Percentiles rank a stretch among this genome's conserved stretches.
These are phyloP conservation scores for Rutstroemia sp. DNA, from an alignment of 2,329 filamentous ascomycete species.

Conservation along the genomic window DNA sequence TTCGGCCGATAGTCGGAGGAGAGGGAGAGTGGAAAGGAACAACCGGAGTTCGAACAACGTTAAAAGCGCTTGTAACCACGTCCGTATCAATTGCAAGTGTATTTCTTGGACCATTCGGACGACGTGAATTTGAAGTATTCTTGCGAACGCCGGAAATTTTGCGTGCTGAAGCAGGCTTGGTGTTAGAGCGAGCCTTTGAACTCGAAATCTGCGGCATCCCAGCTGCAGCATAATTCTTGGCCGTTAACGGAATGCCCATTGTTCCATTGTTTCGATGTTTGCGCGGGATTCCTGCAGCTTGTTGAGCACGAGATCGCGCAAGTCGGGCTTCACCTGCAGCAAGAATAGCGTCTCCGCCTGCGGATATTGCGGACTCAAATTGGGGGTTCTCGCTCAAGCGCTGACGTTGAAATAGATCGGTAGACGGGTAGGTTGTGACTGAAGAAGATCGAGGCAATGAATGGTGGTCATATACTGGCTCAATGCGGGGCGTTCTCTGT, in stretches of 20 bases:
- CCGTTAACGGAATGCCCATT: conserved; percentile 3
- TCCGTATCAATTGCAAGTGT: too few species aligned
- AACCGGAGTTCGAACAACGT: too few species aligned
- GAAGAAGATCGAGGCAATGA: not conserved
- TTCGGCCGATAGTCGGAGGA: too few species aligned
- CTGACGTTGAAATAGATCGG: not conserved
- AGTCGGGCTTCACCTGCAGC: not conserved
- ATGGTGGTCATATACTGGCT: not conserved
- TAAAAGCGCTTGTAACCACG: too few species aligned
- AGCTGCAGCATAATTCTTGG: conserved; percentile 7
- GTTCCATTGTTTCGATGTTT: not conserved
- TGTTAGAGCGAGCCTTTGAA: too few species aligned
- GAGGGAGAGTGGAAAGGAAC: too few species aligned
- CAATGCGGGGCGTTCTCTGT: not conserved
- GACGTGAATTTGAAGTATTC: too few species aligned
- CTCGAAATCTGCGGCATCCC: not conserved
- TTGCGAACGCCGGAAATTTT: too few species aligned
- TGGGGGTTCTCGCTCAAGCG: conserved; percentile 5
- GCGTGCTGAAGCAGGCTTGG: too few species aligned
- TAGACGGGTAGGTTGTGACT: not conserved
- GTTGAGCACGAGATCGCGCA: not conserved
- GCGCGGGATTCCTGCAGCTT: conserved; percentile 5
- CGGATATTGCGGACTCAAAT: conserved; percentile 1
- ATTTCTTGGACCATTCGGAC: too few species aligned
- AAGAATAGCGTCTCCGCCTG: not conserved